Conservation (phyloP, 352 stramenopile genomes). For the Labyrinthula sp. region DNA sequence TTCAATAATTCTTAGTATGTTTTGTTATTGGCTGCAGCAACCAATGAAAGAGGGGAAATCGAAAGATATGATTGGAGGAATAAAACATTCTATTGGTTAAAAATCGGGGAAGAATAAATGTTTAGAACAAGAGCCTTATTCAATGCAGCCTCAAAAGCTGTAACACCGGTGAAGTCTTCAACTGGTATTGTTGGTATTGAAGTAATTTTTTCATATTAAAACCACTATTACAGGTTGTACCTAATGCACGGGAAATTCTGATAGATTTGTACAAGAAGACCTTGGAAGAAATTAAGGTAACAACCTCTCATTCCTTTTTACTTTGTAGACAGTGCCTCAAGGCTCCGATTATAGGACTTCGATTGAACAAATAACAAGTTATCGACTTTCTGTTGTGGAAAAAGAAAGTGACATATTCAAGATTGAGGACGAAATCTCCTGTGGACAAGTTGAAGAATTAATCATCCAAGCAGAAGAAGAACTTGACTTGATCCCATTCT, state of each 20-base stretch:
- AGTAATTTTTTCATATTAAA: no score
- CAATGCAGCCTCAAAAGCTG: no score
- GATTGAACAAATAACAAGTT: conserved; percentile 23
- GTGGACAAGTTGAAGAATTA: conserved; percentile 22
- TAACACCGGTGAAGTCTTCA: conserved; percentile 15
- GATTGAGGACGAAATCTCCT: conserved; percentile 28
- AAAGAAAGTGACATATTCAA: conserved; percentile 8
- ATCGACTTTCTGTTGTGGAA: conserved; percentile 19
- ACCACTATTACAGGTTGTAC: no score
- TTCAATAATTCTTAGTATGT: no score
- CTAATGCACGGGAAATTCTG: conserved; percentile 11
- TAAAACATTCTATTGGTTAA: no score
- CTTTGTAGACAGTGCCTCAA: no score
- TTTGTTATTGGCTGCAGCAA: no score
- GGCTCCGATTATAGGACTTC: conserved; percentile 11
- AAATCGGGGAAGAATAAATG: no score
- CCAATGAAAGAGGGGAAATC: no score
- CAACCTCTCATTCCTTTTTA: no score
- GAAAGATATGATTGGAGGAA: no score
- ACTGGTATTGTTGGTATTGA: conserved; percentile 20
- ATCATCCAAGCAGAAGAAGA: conserved; percentile 16
- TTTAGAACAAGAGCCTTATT: no score
- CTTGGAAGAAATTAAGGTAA: conserved; percentile 9
- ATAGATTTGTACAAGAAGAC: conserved; percentile 24
- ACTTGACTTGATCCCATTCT: conserved; percentile 20